Evolutionary conservation across 139 green algal species (phyloP), one percentile per base, ranked within the genome.

Genomic region (Tetradesmus obliquus): DNA sequence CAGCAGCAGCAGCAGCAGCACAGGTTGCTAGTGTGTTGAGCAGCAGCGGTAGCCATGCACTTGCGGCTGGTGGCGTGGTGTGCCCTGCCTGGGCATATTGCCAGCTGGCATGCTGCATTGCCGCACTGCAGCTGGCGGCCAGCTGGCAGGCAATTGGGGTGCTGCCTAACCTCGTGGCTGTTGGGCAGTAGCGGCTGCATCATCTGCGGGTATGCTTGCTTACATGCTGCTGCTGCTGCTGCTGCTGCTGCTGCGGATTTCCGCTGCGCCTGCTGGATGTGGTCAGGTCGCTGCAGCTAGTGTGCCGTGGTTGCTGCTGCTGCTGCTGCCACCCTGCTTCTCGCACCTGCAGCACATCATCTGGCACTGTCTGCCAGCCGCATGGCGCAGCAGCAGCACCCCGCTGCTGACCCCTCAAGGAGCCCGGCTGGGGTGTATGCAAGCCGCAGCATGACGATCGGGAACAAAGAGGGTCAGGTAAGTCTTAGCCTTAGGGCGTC

Each of bases 261-360:
- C 5, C 1, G 6, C 7, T 66, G 57, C 57, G 8, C 57, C 6
- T 66, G 6, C 6, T 9, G 8, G 57, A 66, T 13, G 57, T 9
- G 57, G 6, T 66, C 57, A 66, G 57, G 57, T 66, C 7, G 7
- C 57, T 66, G 57, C 57, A 66, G 57, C 57, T 66, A 79, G 9
- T 81, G 15, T 51, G 76, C n/a, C 20, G n/a, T 55, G 5, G 24
- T 82, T 82, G 76, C 24, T 82, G n/a, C 2, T 55, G 76, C 17
- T 3, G 24, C 54, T 82, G 76, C 24, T 82, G n/a, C 2, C 19
- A 20, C 22, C 9, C 13, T 15, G 24, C 8, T 17, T 5, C 22
- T n/a, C 76, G 53, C 76, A 82, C 76, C 76, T 82, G 76, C 76
- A 82, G n/a, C 76, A 82, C 76, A 55, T 82, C 76, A 53, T 82